Percentiles rank a stretch among this genome's conserved stretches.
These are phyloP conservation scores for Colletotrichum tamarilloi DNA, from an alignment of 2,329 filamentous ascomycete genomes.

Conservation along the genomic window DNA sequence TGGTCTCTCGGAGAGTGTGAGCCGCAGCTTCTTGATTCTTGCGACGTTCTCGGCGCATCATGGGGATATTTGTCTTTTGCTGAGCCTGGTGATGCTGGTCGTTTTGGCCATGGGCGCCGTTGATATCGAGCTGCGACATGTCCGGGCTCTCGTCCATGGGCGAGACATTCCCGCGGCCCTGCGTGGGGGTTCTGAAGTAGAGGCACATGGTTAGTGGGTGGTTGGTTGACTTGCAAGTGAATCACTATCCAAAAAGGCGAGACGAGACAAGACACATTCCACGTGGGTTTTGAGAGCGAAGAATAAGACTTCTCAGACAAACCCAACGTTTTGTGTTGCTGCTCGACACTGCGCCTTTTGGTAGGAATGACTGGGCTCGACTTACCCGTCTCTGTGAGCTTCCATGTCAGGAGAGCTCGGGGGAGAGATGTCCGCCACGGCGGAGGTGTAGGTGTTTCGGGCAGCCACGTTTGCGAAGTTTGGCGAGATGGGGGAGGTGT, in stretches of 20 bases:
- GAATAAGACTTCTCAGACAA: neutral
- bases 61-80: constrained; percentile 59
- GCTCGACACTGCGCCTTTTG: neutral
- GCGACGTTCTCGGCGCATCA: constrained; percentile 62
- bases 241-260: neutral
- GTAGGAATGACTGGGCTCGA: constrained; percentile 30
- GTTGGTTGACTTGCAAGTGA: neutral
- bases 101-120: neutral
- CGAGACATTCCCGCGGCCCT: constrained; percentile 55
- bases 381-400: constrained; percentile 54
- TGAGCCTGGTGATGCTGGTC: constrained; percentile 37
- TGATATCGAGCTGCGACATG: constrained; percentile 44
- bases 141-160: constrained; percentile 61
- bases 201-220: constrained; percentile 36
- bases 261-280: neutral
- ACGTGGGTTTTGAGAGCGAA: constrained; percentile 28
- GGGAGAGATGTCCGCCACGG: constrained; percentile 59
- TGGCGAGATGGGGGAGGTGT: constrained; percentile 29
- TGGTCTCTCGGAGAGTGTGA: constrained; percentile 50
- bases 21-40: constrained; percentile 54
- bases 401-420: constrained; percentile 66
- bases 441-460: constrained; percentile 27
- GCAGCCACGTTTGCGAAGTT: constrained; percentile 37
- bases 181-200: constrained; percentile 13
- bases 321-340: neutral